Evolutionary conservation across 169 alveolate genomes (phyloP).

Genomic region (Perkinsus marinus): DNA sequence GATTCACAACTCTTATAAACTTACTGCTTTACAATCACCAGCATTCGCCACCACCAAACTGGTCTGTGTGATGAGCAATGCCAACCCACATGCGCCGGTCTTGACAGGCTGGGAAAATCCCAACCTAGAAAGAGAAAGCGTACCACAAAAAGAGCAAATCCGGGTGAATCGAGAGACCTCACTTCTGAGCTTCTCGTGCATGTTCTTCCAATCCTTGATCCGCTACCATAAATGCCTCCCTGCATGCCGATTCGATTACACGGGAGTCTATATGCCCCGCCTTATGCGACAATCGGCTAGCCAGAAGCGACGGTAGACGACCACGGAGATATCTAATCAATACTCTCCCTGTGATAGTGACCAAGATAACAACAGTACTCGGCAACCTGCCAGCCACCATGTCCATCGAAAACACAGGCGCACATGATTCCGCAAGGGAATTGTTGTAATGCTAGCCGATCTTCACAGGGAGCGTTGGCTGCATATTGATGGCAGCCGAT

Average conservation of each 20-base stretch:
- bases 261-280: background rate
- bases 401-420: background rate
- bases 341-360: too few relatives aligned
- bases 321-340: background rate
- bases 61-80: background rate
- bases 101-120: background rate
- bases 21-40: conserved; percentile 30
- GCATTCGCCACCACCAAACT: conserved; percentile 20
- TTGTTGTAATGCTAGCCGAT: background rate
- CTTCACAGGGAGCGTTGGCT: background rate
- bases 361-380: background rate
- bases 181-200: background rate
- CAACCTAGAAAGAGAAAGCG: background rate
- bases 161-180: background rate
- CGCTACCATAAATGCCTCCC: background rate
- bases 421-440: background rate
- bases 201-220: background rate
- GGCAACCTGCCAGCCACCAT: background rate
- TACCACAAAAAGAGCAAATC: background rate
- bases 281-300: background rate
- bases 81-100: background rate
- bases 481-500: background rate
- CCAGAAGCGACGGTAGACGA: background rate
- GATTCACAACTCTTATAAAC: background rate
- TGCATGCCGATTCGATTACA: background rate